Base-by-base conservation (phyloP, 306 rosid species). In the Vigna hirtella region DNA sequence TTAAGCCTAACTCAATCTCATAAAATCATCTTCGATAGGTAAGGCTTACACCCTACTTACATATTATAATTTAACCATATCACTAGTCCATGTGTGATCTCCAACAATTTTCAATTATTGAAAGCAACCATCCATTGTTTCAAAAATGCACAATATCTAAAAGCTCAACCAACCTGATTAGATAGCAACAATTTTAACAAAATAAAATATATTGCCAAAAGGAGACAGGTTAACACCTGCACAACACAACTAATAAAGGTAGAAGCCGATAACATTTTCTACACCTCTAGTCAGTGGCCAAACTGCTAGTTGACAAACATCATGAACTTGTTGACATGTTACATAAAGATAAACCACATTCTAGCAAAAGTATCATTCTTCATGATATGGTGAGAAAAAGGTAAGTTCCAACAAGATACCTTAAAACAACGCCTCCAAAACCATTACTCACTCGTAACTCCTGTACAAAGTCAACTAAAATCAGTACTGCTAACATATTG, bases 371-470 rank as follows among this genome's bases (percentile, higher is more conserved):
- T 26, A 49, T 52, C 24, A 70, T 58, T 66, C 20, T 69, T 68
- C 28, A 17, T 64, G n/a, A 38, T 47, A 75, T 28, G 42, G 70
- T 6, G 40, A 12, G 38, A 74, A 70, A 76, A 48, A 45, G 63
- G 70, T 52, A 40, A 51, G 69, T 70, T 34, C 67, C 26, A 45
- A 63, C 63, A 7, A 48, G 40, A 52, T 89, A 92, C 98, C 98
- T 95, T 84, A 95, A 83, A 76, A 86, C 91, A 85, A 95, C 78
- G 77, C 97, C 98, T 70, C 98, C 98, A 85, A 95, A 95, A 58
- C 98, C 98, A 86, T 79, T 91, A 83, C 61, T 95, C 70, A 95
- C 91, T 22, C 98, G 98, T 81, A 95, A 88, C 81, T 90, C 98
- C 98, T 95, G 98, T 87, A 92, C 18, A 71, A 75, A 79, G 61